Base-by-base conservation (phyloP, 805 yeast genomes). In the Schizosaccharomyces pombe region DNA sequence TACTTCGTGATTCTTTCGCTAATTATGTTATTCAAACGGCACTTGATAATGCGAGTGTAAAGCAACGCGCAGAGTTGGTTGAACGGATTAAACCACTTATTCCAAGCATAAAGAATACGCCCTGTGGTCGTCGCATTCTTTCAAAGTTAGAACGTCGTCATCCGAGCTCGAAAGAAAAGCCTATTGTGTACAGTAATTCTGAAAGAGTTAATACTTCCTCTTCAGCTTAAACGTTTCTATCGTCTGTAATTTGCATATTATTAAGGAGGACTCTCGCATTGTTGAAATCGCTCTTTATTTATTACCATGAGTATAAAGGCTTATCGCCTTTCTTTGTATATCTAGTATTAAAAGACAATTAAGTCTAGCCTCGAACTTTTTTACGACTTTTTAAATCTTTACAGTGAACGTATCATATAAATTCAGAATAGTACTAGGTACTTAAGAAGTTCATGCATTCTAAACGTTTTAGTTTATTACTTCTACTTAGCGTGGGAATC, bases 21-120 rank as follows among this genome's bases (percentile, higher is more conserved):
- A 49, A 49, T 32, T 49, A 49, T 49, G 53, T 49, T 8, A 30
- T 49, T 9, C 53, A 49, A 30, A 49, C 53, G n/a, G 34, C 53
- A 28, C 6, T 49, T 12, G 53, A 49, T 24, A 16, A 28, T n/a
- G 53, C 53, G 8, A 16, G n/a, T 33, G 49, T 33, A 26, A 33
- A 56, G 51, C 39, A 54, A 39, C 64, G 91, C 14, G 22, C 22
- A 2, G 8, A 49, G 39, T 8, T 49, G 53, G 28, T 9, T 2
- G 39, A 22, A 6, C 31, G 34, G 6, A 49, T 49, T 26, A 49
- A 31, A 24, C 53, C 53, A n/a, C 53, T 49, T 22, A 32, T 49
- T n/a, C 33, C 53, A 12, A 16, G 14, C 33, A 49, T 49, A 8
- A 49, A 32, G 33, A 30, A 49, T 37, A 49, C 24, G 9, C 53